Percentiles rank a stretch among this genome's conserved stretches.
Evolutionary conservation across 306 rosid genomes (phyloP).

Genomic region (Cucurbita ficifolia): DNA sequence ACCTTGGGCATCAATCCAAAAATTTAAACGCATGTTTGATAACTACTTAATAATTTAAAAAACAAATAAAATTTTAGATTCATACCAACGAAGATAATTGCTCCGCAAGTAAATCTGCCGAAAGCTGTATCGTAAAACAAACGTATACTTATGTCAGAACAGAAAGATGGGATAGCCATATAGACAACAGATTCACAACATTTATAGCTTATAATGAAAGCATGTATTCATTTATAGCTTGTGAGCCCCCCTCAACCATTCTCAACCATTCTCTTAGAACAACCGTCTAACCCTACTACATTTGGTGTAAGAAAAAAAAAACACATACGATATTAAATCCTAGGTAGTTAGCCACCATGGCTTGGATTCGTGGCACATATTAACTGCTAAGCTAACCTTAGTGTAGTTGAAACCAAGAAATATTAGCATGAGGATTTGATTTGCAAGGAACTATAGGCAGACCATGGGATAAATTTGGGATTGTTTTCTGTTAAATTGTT

Average conservation of each 20-base stretch:
- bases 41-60: neutral
- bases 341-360: too few species aligned
- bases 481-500: neutral
- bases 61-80: constrained; percentile 3
- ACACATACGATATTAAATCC: too few species aligned
- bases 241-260: too few species aligned
- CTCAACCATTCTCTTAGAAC: too few species aligned
- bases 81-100: constrained; percentile 68
- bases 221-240: too few species aligned
- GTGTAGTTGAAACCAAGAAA: neutral
- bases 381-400: neutral
- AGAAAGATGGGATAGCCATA: neutral
- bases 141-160: neutral
- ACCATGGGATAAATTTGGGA: neutral
- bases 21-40: neutral
- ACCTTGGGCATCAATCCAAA: neutral
- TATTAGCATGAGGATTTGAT: neutral
- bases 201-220: neutral
- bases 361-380: too few species aligned
- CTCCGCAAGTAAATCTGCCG: constrained; percentile 65
- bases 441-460: neutral
- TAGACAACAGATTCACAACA: neutral
- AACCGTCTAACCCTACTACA: too few species aligned
- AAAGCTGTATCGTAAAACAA: constrained; percentile 48
- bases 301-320: too few species aligned